phyloP scores from a whole-genome alignment of 1,284 basidiomycete genomes.

The Cutaneotrichosporon daszewskae region DNA sequence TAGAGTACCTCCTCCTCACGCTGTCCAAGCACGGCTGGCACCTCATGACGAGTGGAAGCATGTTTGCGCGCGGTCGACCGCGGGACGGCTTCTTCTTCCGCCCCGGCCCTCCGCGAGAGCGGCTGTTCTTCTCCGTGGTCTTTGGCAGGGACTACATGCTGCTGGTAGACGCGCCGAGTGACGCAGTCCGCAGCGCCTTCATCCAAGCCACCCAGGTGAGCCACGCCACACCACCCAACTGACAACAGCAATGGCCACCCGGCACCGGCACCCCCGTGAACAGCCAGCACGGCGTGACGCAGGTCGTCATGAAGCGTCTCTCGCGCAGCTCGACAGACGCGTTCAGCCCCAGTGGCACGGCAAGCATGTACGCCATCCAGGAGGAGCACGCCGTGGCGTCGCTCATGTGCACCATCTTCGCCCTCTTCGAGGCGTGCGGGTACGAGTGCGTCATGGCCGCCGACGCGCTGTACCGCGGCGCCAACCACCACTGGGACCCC shows the following conservation, averaged over 20 bases:
- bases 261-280: too few species aligned
- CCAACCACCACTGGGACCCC: neutral
- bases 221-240: too few species aligned
- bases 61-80: neutral
- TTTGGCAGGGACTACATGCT: neutral
- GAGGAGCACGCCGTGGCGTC: too few species aligned
- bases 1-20: neutral
- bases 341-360: too few species aligned
- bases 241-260: too few species aligned
- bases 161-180: neutral
- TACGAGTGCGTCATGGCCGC: neutral
- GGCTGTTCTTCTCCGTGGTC: neutral
- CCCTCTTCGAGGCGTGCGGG: neutral
- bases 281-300: too few species aligned
- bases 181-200: neutral
- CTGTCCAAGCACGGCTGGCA: neutral
- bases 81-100: constrained; percentile 1
- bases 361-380: too few species aligned
- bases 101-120: neutral
- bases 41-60: neutral
- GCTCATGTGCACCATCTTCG: neutral
- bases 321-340: too few species aligned
- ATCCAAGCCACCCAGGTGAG: neutral
- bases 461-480: neutral
- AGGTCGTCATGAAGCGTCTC: too few species aligned